Conservation (phyloP, 169 alveolate genomes). For the Plasmodium knowlesi region DNA sequence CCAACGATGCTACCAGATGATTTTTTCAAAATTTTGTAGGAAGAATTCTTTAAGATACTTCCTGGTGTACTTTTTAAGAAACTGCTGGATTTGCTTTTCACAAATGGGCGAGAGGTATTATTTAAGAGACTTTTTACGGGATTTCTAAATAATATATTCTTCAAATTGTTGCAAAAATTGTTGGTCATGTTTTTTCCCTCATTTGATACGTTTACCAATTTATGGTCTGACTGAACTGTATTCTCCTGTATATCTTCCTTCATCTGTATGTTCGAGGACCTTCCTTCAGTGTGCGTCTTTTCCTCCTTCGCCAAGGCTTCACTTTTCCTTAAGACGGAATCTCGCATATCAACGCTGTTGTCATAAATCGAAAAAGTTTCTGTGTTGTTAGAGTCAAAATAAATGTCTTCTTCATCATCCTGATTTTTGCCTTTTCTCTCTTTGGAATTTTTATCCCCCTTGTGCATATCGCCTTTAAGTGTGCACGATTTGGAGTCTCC, state of each 20-base stretch:
- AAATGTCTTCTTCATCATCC: neutral
- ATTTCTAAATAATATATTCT: slow-evolving; percentile 8
- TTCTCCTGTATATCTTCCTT: neutral
- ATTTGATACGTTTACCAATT: neutral
- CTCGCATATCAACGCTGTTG: neutral
- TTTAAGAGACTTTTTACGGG: neutral
- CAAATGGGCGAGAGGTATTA: neutral
- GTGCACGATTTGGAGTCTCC: neutral
- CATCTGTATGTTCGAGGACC: neutral
- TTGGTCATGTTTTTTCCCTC: neutral
- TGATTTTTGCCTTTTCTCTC: neutral
- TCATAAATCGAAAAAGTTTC: neutral
- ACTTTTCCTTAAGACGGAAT: neutral
- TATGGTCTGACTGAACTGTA: neutral
- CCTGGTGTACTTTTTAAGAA: neutral
- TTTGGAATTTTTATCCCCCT: neutral
- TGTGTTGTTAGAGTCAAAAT: neutral
- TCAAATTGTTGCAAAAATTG: slow-evolving; percentile 3
- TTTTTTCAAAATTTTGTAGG: slow-evolving; percentile 5
- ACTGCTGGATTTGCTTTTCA: slow-evolving; percentile 6
- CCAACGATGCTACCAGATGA: neutral
- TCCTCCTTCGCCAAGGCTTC: neutral
- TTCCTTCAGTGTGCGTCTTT: neutral
- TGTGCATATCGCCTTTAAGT: neutral
- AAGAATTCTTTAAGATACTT: neutral